Percentiles rank a stretch among this genome's conserved stretches.
These are phyloP conservation scores for Schizophyllum commune DNA, from an alignment of 1,284 basidiomycete species.

Conservation along the genomic window DNA sequence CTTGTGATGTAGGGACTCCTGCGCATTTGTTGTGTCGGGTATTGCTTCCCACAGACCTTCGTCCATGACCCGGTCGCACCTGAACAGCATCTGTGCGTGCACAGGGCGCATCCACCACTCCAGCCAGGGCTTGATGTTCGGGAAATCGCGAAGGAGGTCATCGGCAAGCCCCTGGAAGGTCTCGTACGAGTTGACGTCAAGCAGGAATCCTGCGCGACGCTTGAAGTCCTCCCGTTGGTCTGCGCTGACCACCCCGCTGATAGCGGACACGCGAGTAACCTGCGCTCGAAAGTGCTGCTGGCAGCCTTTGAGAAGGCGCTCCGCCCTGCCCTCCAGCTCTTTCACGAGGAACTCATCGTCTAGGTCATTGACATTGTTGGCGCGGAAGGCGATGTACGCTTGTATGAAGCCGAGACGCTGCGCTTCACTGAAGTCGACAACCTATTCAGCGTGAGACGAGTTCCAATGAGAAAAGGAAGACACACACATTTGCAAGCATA, in stretches of 20 bases:
- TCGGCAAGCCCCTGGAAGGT: slow-evolving; percentile 8
- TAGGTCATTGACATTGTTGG: neutral
- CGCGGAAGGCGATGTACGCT: slow-evolving; percentile 4
- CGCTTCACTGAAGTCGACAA: slow-evolving; percentile 8
- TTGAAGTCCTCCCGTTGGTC: slow-evolving; percentile 9
- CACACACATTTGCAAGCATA: neutral
- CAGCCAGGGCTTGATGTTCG: slow-evolving; percentile 17
- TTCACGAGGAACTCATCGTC: neutral
- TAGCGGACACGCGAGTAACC: slow-evolving; percentile 17
- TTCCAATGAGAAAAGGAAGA: neutral
- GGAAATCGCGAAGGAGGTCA: slow-evolving; percentile 14
- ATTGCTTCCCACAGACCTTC: slow-evolving; percentile 17
- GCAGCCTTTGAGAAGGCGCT: slow-evolving; percentile 6
- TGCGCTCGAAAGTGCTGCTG: slow-evolving; percentile 19
- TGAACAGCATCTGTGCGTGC: slow-evolving; percentile 22
- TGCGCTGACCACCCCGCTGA: slow-evolving; percentile 16
- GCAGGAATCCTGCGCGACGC: slow-evolving; percentile 7
- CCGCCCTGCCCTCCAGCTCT: neutral
- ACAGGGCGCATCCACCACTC: slow-evolving; percentile 21
- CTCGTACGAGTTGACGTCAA: neutral
- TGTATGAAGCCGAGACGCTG: slow-evolving; percentile 7
- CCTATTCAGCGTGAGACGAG: neutral
- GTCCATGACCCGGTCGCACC: slow-evolving; percentile 13
- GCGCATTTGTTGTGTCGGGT: slow-evolving; percentile 23
- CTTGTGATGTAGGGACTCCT: slow-evolving; percentile 24